Base-by-base conservation (phyloP, 345 rosid species). In the Rhodamnia argentea region DNA sequence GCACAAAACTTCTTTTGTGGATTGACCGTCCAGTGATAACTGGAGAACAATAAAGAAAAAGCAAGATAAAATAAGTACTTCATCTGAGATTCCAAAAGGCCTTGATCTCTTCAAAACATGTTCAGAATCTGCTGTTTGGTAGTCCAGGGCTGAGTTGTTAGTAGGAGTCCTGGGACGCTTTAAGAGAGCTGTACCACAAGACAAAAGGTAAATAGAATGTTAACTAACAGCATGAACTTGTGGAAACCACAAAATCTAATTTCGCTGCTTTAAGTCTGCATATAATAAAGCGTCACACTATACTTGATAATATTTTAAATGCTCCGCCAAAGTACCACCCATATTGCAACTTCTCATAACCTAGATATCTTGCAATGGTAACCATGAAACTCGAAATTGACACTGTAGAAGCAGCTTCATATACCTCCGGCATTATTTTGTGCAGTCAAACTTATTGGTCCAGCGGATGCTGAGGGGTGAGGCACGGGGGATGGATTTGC, bases 101-200 rank as follows among this genome's bases (percentile, higher is more conserved):
- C 96, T 90, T 70, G 97, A 51, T 89, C 99, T 94, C 94, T 93
- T 95, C 90, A 92, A 51, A 55, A 91, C 91, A 89, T 90, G 92
- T 84, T 93, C 96, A 86, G 98, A 95, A 86, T 94, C 98, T 83
- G 99, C 97, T 74, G 94, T 92, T 87, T 93, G 98, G 88, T 94
- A 95, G 87, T 96, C 97, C 89, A 90, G 88, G 82, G 92, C 87
- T 26, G 94, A 88, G 87, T 90, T 93, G 88, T 86, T 90, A 59
- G 91, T 84, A 57, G 94, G 92, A 47, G 94, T 94, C 90, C 95
- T 90, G 51, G 98, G 98, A 83, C 94, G 95, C 88, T 96, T 96
- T 88, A 92, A 84, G 86, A 94, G 86, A 84, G 93, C 94, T 90
- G 93, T 91, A 86, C 24, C 90, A 76, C 76, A 84, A 87, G 86